Percentiles rank a stretch among this genome's conserved stretches.
phyloP scores from a whole-genome alignment of 202 grass and related monocot species.

The Carex sylvatica region DNA sequence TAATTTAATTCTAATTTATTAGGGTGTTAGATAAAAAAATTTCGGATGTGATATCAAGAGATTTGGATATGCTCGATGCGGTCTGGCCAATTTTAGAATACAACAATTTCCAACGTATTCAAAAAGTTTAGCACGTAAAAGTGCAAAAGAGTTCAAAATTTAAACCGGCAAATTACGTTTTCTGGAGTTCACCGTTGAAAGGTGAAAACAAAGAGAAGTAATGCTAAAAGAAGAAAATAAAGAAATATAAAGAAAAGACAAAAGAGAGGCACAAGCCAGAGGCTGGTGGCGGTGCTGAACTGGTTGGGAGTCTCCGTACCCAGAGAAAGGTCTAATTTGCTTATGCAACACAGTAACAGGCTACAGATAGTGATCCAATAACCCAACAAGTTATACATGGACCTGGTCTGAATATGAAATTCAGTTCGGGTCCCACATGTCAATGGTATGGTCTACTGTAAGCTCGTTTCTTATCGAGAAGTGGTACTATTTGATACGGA shows the following conservation, averaged over 20 bases:
- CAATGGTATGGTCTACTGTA: not conserved
- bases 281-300: not conserved
- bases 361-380: constrained; percentile 12
- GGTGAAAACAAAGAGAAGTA: not conserved
- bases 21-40: no score
- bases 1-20: no score
- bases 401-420: not conserved
- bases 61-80: not conserved
- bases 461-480: not conserved
- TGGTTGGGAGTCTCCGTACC: not conserved
- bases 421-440: not conserved
- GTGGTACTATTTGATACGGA: not conserved
- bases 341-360: not conserved
- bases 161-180: constrained; percentile 8
- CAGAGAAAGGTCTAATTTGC: constrained; percentile 13
- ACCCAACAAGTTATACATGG: not conserved
- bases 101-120: not conserved
- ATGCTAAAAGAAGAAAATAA: constrained; percentile 9
- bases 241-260: constrained; percentile 14
- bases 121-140: constrained; percentile 6
- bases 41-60: not conserved
- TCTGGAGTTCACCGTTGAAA: not conserved
- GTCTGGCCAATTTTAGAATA: not conserved
- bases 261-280: not conserved
- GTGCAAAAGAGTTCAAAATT: constrained; percentile 25